A percentile compares a stretch with the other conserved stretches of the same genome.
Evolutionary conservation across 306 rosid species (phyloP).

Genomic region (Cucumis cinereus): DNA sequence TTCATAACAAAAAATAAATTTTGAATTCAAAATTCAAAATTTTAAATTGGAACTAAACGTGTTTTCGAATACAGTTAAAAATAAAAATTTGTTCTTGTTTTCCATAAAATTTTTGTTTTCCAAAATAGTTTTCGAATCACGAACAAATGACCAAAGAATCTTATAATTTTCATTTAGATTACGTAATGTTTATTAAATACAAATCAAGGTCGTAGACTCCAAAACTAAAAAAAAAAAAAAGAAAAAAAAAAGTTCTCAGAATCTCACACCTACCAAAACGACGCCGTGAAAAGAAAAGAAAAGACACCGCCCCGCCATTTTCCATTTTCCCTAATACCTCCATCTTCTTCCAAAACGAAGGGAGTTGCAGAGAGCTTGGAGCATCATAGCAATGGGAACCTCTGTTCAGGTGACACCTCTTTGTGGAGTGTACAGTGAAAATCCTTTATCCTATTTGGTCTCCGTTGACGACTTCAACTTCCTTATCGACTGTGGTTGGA

Average conservation of each 20-base stretch:
- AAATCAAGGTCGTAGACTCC: not conserved
- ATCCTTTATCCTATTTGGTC: slow-evolving; percentile 77
- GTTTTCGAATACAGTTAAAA: too few relatives aligned
- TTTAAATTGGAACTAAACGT: too few relatives aligned
- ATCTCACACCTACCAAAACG: not conserved
- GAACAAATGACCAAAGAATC: too few relatives aligned
- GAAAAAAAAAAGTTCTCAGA: too few relatives aligned
- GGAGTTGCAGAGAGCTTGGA: not conserved
- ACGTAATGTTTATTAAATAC: not conserved
- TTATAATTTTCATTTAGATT: too few relatives aligned
- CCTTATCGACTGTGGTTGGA: slow-evolving; percentile 95
- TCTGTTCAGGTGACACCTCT: slow-evolving; percentile 83
- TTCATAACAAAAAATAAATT: too few relatives aligned
- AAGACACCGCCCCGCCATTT: not conserved
- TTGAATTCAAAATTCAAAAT: too few relatives aligned
- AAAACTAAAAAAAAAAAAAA: too few relatives aligned
- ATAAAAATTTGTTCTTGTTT: too few relatives aligned
- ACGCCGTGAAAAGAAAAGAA: not conserved
- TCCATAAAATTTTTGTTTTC: too few relatives aligned
- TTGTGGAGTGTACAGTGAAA: slow-evolving; percentile 87
- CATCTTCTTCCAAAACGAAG: not conserved
- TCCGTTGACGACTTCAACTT: slow-evolving; percentile 82
- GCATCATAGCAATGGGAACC: slow-evolving; percentile 53
- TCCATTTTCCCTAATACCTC: not conserved
- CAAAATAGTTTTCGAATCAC: too few relatives aligned